Conservation (phyloP, 2,329 filamentous ascomycete species). For the Botrytis porri region DNA sequence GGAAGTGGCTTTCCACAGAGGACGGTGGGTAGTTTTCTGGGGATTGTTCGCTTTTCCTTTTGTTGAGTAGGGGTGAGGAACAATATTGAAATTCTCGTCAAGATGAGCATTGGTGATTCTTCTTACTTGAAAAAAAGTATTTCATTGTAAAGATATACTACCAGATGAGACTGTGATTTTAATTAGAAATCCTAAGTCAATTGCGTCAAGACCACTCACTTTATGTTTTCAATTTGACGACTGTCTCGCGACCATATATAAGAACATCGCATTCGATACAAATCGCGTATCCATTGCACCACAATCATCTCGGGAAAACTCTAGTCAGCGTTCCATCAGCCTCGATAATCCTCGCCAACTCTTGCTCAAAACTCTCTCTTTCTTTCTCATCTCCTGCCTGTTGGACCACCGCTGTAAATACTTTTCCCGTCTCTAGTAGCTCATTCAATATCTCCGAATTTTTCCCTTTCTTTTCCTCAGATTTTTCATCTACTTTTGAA, state of each 20-base stretch:
- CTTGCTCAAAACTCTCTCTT: neutral
- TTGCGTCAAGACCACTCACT: neutral
- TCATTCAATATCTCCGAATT: neutral
- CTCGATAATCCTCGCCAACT: neutral
- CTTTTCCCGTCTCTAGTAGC: neutral
- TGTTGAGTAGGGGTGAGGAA: neutral
- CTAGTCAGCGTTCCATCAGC: neutral
- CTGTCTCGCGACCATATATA: neutral
- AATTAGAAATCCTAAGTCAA: neutral
- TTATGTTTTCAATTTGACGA: neutral
- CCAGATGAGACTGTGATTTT: rapidly evolving
- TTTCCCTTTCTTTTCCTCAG: neutral
- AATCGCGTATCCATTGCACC: rapidly evolving
- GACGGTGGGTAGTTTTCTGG: neutral
- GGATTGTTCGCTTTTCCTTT: neutral
- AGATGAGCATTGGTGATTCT: neutral
- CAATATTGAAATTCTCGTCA: neutral
- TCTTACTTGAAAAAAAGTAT: neutral
- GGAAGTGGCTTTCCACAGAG: rapidly evolving
- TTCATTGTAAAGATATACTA: neutral
- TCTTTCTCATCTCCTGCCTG: neutral
- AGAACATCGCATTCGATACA: neutral
- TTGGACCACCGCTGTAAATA: neutral
- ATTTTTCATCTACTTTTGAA: neutral
- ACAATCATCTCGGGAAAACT: neutral